Conservation (phyloP, 23 red algal genomes). For the Cyanidiococcus yangmingshanensis region DNA sequence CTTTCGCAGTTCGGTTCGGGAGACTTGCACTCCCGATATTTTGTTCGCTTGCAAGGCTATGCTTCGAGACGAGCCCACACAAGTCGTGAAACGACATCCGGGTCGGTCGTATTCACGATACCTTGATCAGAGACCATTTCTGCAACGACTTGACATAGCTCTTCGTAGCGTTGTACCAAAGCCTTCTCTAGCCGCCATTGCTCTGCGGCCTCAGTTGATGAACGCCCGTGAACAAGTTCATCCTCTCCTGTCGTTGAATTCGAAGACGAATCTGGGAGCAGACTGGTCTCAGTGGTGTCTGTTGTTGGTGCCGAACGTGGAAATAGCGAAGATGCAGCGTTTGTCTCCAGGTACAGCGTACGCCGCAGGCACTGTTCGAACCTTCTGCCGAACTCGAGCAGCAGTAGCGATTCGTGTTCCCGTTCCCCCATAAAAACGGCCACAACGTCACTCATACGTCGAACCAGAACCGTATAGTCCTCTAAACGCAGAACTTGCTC, state of each 20-base stretch:
- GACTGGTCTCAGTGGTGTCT: neutral
- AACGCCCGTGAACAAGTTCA: neutral
- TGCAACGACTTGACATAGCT: neutral
- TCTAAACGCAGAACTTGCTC: slow-evolving; percentile 6
- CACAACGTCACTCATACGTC: slow-evolving; percentile 8
- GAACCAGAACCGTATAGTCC: neutral
- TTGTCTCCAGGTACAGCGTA: neutral
- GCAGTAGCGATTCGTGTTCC: slow-evolving; percentile 8
- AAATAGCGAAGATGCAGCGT: neutral
- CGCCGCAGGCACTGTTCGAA: slow-evolving; percentile 10
- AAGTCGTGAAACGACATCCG: neutral
- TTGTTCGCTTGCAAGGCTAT: too few species aligned
- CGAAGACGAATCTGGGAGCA: neutral
- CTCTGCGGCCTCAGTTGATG: neutral
- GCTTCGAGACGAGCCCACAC: neutral
- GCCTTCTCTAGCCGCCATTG: neutral
- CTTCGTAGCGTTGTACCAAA: slow-evolving; percentile 4
- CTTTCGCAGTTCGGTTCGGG: too few species aligned
- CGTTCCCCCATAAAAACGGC: slow-evolving; percentile 1
- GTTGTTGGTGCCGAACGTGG: neutral
- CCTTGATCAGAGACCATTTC: neutral
- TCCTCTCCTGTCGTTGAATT: neutral
- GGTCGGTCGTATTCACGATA: neutral
- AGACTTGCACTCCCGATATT: too few species aligned
- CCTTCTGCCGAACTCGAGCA: neutral